Percentiles rank a stretch among this genome's conserved stretches.
Conservation (phyloP, 495 filamentous ascomycete species). For the Trichoderma asperelloides region DNA sequence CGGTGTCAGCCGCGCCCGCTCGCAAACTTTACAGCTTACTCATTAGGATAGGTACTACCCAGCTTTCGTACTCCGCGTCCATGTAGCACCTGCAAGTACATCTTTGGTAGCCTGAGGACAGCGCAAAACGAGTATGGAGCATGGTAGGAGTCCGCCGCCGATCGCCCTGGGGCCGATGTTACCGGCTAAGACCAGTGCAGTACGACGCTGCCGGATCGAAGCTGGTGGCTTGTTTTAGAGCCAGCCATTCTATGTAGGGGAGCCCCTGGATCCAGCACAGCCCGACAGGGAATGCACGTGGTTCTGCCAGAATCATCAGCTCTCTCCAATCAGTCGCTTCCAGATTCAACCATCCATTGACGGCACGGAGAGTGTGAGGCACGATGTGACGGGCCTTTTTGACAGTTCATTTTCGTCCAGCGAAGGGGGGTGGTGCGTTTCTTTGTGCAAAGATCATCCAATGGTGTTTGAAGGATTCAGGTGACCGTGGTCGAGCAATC, state of each 20-base stretch:
- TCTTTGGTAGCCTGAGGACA: too few relatives aligned
- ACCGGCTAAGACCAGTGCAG: neutral
- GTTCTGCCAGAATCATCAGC: neutral
- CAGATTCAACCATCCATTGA: neutral
- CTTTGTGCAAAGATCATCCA: neutral
- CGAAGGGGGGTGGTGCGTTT: neutral
- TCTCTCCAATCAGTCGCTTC: neutral
- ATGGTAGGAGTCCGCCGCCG: neutral
- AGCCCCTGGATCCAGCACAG: conserved; percentile 1
- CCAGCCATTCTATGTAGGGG: neutral
- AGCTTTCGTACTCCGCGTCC: neutral
- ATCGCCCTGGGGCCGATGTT: neutral
- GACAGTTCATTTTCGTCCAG: neutral
- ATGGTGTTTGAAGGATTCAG: neutral
- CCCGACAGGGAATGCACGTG: neutral
- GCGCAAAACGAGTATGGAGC: neutral
- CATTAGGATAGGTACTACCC: neutral
- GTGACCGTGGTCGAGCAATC: neutral
- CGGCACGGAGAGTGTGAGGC: neutral
- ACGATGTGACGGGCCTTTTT: neutral
- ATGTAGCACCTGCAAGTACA: too few relatives aligned
- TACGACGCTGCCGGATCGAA: neutral
- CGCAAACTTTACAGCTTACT: neutral
- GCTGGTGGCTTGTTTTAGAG: neutral
- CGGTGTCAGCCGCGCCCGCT: neutral